These are phyloP conservation scores for Pseudopyricularia javanii DNA, from an alignment of 2,329 filamentous ascomycete species.

Conservation along the genomic window DNA sequence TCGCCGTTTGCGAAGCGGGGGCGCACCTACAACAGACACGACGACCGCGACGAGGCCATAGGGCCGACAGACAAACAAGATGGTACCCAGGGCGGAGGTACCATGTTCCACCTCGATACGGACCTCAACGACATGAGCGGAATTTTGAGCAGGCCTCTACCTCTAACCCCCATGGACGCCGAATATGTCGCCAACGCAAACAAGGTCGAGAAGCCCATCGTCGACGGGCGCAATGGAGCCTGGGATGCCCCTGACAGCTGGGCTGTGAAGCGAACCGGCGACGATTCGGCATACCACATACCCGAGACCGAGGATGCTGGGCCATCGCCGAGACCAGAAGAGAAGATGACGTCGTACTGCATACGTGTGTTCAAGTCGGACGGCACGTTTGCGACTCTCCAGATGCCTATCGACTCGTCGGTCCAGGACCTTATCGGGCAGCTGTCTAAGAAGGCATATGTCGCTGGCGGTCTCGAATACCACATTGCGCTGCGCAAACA, in stretches of 20 bases:
- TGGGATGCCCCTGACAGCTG: constrained; percentile 97
- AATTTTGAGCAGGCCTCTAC: constrained; percentile 61
- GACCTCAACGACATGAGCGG: constrained; percentile 86
- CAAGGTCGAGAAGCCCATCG: constrained; percentile 27
- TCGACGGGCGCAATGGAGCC: constrained; percentile 35
- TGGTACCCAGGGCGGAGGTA: constrained; percentile 27
- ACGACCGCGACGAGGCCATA: constrained; percentile 46
- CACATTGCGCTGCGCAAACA: constrained; percentile 93
- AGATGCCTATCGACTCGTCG: constrained; percentile 69
- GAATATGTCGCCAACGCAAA: constrained; percentile 28
- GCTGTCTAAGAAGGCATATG: constrained; percentile 84
- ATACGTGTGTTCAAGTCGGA: constrained; percentile 93
- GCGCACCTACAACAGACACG: constrained; percentile 28
- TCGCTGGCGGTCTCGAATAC: constrained; percentile 79
- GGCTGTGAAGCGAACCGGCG: constrained; percentile 68
- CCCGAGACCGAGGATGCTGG: constrained; percentile 58
- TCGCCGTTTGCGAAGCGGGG: constrained; percentile 49
- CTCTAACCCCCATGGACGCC: constrained; percentile 59
- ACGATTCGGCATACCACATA: constrained; percentile 45
- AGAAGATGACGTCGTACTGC: constrained; percentile 69
- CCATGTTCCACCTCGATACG: constrained; percentile 70
- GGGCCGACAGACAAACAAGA: constrained; percentile 43
- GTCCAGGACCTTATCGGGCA: constrained; percentile 81
- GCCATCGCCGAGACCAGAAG: constrained; percentile 55
- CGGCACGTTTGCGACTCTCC: constrained; percentile 86